Evolutionary conservation across 805 yeast species (phyloP), one percentile per base, ranked within the genome.

Genomic region (Myxozyma neotropica): DNA sequence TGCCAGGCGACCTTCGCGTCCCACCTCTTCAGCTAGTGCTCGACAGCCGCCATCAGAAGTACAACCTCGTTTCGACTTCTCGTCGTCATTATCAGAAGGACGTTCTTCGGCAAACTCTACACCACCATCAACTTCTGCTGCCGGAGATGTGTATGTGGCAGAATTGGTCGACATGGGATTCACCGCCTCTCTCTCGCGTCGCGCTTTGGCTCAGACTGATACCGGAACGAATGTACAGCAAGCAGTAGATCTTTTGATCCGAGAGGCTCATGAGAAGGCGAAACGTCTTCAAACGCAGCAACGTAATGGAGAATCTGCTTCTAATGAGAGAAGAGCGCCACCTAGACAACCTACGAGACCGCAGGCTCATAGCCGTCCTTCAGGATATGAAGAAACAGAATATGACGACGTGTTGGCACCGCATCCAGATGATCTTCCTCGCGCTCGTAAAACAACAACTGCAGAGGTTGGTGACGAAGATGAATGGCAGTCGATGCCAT

Each of bases 141-240:
- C 36, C 39, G 72, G 69, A 43, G 60, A 58, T 29, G 77, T 83
- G 1, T 48, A 48, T 39, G 69, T 88, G 17, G 93, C 93, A 0
- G 88, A 84, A 65, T 75, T 89, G 44, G 73, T 88, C 1, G 94
- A 89, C 59, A 89, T 89, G 83, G 96, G 96, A 1, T 89, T 89
- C 68, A 72, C 86, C 0, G 74, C 81, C 0, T 84, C 82, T 1
- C 81, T 78, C 53, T 84, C 94, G 3, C 79, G 77, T 26, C 73
- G 74, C 1, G 95, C 95, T 0, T 76, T 89, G 38, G 78, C 73
- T 6, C 73, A 76, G 47, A 82, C 85, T 0, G 71, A 69, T 0
- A 68, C 74, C 35, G 89, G 91, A 0, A 70, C 78, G 4, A 82
- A 87, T 65, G 75, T 88, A 7, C 82, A 85, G 58, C 79, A 76